These are phyloP conservation scores for Aspergillus funiculosus DNA, from an alignment of 495 filamentous ascomycete genomes.

Conservation along the genomic window DNA sequence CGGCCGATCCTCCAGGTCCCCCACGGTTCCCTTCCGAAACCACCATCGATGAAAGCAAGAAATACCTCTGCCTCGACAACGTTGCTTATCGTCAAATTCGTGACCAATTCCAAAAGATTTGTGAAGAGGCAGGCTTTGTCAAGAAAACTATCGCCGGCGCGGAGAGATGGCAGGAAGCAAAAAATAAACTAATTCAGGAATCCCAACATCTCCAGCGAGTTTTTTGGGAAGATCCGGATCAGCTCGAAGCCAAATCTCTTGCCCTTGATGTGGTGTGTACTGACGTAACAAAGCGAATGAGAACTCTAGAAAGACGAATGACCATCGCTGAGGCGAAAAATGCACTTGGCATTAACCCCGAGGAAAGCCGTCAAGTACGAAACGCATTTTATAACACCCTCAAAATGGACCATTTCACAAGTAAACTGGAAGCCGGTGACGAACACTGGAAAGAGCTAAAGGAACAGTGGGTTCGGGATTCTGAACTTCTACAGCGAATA, in stretches of 20 bases:
- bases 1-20: conserved; percentile 66
- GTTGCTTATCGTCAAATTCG: conserved; percentile 57
- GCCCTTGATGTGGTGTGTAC: conserved; percentile 72
- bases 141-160: conserved; percentile 71
- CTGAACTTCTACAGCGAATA: conserved; percentile 51
- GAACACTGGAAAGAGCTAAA: conserved; percentile 70
- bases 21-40: conserved; percentile 78
- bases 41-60: conserved; percentile 73
- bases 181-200: conserved; percentile 61
- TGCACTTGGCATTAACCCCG: conserved; percentile 64
- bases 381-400: conserved; percentile 62
- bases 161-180: conserved; percentile 66
- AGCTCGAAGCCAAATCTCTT: conserved; percentile 51
- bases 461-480: conserved; percentile 57
- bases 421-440: conserved; percentile 62
- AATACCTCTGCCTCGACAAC: conserved; percentile 59
- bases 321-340: conserved; percentile 70
- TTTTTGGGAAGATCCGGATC: conserved; percentile 50
- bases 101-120: conserved; percentile 63
- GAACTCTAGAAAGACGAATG: conserved; percentile 56
- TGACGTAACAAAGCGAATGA: conserved; percentile 78
- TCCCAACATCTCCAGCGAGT: conserved; percentile 59
- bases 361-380: conserved; percentile 60
- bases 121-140: conserved; percentile 55
- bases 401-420: conserved; percentile 64